These are phyloP conservation scores for Odontarrhena argentea DNA, from an alignment of 345 rosid species.

Conservation along the genomic window DNA sequence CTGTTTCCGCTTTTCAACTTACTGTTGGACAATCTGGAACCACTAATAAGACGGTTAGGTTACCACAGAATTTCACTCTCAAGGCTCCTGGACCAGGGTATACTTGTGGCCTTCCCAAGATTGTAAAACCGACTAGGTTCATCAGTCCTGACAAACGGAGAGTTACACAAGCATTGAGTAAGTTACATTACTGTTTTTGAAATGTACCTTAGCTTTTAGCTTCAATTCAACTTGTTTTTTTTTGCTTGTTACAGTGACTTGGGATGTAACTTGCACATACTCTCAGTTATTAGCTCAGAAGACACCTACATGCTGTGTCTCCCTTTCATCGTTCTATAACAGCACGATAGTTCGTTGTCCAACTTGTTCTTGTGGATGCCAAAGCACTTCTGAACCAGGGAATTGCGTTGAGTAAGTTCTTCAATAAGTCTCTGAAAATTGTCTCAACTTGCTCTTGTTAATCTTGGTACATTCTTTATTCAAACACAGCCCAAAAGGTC, in stretches of 20 bases:
- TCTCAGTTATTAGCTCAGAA: constrained; percentile 74
- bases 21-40: constrained; percentile 78
- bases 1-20: constrained; percentile 72
- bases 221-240: no score
- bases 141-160: constrained; percentile 61
- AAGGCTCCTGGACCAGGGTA: constrained; percentile 78
- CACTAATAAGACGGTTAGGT: constrained; percentile 71
- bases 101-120: constrained; percentile 75
- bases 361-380: constrained; percentile 82
- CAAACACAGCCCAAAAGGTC: constrained; percentile 32
- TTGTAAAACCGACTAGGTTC: constrained; percentile 69
- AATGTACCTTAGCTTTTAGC: background rate
- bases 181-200: constrained; percentile 31
- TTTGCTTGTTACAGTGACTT: constrained; percentile 96
- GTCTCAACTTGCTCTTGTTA: constrained; percentile 22
- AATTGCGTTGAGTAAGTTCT: constrained; percentile 65
- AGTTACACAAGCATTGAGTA: constrained; percentile 79
- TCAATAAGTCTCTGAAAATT: constrained; percentile 32
- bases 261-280: constrained; percentile 90
- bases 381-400: constrained; percentile 48
- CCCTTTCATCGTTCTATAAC: constrained; percentile 82
- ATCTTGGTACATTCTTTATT: background rate
- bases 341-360: constrained; percentile 73
- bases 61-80: constrained; percentile 72
- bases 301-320: constrained; percentile 80